These are phyloP conservation scores for Arthrinium phaeospermum DNA, from an alignment of 2,329 filamentous ascomycete species.

Conservation along the genomic window DNA sequence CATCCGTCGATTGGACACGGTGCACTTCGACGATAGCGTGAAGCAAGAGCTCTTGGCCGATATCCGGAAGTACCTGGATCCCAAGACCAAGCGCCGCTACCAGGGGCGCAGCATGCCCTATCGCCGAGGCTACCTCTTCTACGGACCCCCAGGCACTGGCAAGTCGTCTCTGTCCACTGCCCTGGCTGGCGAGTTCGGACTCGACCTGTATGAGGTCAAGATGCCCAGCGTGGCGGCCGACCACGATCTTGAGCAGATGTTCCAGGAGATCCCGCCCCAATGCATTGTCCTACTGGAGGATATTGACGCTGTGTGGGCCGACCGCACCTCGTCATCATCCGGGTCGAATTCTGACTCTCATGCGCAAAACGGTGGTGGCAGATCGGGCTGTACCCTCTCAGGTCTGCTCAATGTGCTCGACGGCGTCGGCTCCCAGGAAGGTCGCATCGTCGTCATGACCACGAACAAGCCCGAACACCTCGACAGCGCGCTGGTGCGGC, in stretches of 20 bases:
- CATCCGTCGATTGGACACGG: slow-evolving; percentile 55
- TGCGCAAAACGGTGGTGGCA: slow-evolving; percentile 21
- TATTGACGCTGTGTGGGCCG: slow-evolving; percentile 49
- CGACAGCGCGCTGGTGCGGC: slow-evolving; percentile 63
- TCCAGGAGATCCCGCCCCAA: slow-evolving; percentile 56
- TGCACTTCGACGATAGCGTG: slow-evolving; percentile 52
- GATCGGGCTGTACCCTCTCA: slow-evolving; percentile 58
- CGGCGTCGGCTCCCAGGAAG: slow-evolving; percentile 68
- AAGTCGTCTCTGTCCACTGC: slow-evolving; percentile 55
- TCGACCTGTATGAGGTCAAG: slow-evolving; percentile 59
- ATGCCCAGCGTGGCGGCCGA: slow-evolving; percentile 48
- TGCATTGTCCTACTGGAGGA: slow-evolving; percentile 64
- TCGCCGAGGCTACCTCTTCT: slow-evolving; percentile 50
- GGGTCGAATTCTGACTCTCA: slow-evolving; percentile 29
- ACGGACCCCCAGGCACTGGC: slow-evolving; percentile 40
- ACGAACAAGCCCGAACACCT: slow-evolving; percentile 67
- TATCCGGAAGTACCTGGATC: slow-evolving; percentile 58
- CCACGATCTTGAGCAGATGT: slow-evolving; percentile 55
- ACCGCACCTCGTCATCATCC: neutral
- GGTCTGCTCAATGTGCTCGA: slow-evolving; percentile 68
- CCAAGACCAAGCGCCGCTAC: slow-evolving; percentile 59
- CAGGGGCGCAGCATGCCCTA: slow-evolving; percentile 70
- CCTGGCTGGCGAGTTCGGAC: slow-evolving; percentile 55
- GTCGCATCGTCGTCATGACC: slow-evolving; percentile 70
- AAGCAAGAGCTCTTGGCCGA: slow-evolving; percentile 56